These are phyloP conservation scores for Telopea speciosissima DNA, from an alignment of 177 flowering plant species.

Conservation along the genomic window DNA sequence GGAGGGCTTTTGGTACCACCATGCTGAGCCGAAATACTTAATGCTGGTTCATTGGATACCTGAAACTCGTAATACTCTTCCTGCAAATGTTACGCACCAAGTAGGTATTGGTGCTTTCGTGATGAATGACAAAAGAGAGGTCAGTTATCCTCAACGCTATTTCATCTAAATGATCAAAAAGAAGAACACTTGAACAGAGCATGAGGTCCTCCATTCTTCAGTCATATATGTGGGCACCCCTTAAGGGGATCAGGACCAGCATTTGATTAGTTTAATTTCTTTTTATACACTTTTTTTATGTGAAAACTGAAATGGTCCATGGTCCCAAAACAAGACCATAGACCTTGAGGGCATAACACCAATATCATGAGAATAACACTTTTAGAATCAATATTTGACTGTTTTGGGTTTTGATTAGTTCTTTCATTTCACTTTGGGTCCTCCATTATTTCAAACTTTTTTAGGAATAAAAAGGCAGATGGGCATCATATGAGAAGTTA, in stretches of 20 bases:
- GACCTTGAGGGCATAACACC: too few species aligned
- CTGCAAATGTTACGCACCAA: slow-evolving; percentile 43
- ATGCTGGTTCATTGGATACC: slow-evolving; percentile 50
- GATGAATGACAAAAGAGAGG: slow-evolving; percentile 44
- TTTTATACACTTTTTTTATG: not conserved
- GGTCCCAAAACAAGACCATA: too few species aligned
- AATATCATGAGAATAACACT: too few species aligned
- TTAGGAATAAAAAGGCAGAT: too few species aligned
- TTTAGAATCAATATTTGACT: too few species aligned
- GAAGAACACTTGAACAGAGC: not conserved
- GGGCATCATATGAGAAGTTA: too few species aligned
- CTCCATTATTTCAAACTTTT: too few species aligned
- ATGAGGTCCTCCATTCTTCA: not conserved
- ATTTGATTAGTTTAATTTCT: not conserved
- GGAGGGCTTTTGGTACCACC: slow-evolving; percentile 54
- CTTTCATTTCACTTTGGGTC: too few species aligned
- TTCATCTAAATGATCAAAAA: not conserved
- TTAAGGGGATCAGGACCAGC: not conserved
- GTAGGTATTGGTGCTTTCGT: slow-evolving; percentile 43
- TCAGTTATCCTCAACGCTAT: slow-evolving; percentile 1
- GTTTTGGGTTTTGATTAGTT: too few species aligned
- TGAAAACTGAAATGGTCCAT: too few species aligned
- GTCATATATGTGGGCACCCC: not conserved
- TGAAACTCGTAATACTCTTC: slow-evolving; percentile 30
- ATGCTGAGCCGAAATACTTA: slow-evolving; percentile 41